Base-by-base conservation (phyloP, 306 rosid genomes). In the Vigna reflexopilosa region DNA sequence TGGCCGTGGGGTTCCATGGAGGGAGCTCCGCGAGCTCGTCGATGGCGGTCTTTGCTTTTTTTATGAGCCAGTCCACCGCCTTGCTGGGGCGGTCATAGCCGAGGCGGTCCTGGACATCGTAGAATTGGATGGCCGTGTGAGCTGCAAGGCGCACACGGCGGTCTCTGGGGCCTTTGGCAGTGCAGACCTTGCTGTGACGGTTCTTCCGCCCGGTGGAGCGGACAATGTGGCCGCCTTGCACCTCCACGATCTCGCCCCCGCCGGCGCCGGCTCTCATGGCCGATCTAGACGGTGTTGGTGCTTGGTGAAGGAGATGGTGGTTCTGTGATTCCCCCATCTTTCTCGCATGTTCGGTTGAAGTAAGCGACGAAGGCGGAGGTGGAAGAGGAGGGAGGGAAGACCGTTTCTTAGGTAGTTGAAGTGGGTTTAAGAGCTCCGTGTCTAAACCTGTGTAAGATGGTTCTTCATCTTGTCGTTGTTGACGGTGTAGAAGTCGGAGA, bases 11-110 rank as follows among this genome's bases (percentile, higher is more conserved):
- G 36, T 86, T 71, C 98, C 98, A 91, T 4, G 93, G 83, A 0
- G 99, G 99, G 3, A 95, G 96, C 86, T 91, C 85, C 0, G 86
- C 92, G 17, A 95, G 97, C 77, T 92, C 85, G 78, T 95, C 98
- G 7, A 95, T 95, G 85, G 98, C 89, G 12, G 86, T 38, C 9
- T 89, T 92, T 49, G 98, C 98, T 70, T 92, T 95, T 28, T 88
- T 92, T 68, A 95, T 95, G 55, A 95, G 98, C 98, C 98, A 95
- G 69, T 95, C 98, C 30, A 95, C 98, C 45, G 98, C 98, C 72
- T 95, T 95, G 83, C 98, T 95, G 61, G 98, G 98, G 0, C 98
- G 88, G 89, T 95, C 98, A 84, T 86, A 95, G 82, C 98, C 98
- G 0, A 95, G 85, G 2, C 98, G 93, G 88, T 95, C 98, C 73